These are phyloP conservation scores for Solidago caesia DNA, from an alignment of 129 eudicot species.

Conservation along the genomic window DNA sequence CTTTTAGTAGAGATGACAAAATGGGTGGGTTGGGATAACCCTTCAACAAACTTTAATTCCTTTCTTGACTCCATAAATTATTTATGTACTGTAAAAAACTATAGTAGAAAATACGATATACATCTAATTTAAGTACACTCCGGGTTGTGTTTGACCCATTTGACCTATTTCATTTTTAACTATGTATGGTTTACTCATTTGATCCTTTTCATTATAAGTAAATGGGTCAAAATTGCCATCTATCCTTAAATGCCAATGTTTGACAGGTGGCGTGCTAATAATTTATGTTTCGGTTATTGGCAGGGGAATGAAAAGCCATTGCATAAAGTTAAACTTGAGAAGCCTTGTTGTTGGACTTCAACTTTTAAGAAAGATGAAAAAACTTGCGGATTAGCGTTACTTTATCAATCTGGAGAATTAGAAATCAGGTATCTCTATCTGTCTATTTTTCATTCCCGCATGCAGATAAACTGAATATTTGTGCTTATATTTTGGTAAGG, in stretches of 20 bases:
- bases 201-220: background rate
- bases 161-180: background rate
- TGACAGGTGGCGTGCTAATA: conserved; percentile 21
- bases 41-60: too few relatives aligned
- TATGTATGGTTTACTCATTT: background rate
- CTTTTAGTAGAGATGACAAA: background rate
- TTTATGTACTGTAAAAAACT: too few relatives aligned
- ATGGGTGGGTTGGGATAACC: background rate
- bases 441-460: conserved; percentile 17
- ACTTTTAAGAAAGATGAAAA: conserved; percentile 52
- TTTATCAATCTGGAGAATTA: conserved; percentile 73
- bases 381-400: conserved; percentile 54
- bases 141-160: background rate
- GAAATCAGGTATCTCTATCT: conserved; percentile 71
- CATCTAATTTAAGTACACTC: background rate
- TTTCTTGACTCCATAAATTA: too few relatives aligned
- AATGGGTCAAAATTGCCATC: background rate
- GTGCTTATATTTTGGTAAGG: background rate
- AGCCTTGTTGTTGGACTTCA: conserved; percentile 81
- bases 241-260: background rate
- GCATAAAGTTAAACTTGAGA: conserved; percentile 60
- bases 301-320: conserved; percentile 70
- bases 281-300: background rate
- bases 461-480: background rate
- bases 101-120: background rate